These are phyloP conservation scores for Phyllosticta citriasiana DNA, from an alignment of 2,329 filamentous ascomycete species.

Conservation along the genomic window DNA sequence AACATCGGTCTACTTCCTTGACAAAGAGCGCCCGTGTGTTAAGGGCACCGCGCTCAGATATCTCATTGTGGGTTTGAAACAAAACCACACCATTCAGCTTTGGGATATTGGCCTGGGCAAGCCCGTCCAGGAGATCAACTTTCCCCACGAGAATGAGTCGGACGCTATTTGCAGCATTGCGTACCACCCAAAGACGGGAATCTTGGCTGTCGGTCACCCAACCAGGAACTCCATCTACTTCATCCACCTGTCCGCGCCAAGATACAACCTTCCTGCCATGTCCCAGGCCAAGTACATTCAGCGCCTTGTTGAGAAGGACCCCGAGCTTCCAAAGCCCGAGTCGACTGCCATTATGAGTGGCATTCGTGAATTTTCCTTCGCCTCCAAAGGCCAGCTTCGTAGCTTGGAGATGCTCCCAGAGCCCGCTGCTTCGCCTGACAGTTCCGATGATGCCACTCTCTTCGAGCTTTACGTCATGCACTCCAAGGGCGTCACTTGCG, in stretches of 20 bases:
- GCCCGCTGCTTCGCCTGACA: conserved; percentile 49
- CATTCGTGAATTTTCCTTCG: conserved; percentile 88
- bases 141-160: conserved; percentile 91
- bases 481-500: conserved; percentile 87
- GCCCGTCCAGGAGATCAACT: conserved; percentile 91
- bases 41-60: conserved; percentile 87
- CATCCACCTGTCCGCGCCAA: conserved; percentile 85
- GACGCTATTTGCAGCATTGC: conserved; percentile 96
- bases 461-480: conserved; percentile 98
- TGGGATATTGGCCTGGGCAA: conserved; percentile 96
- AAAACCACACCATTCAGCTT: conserved; percentile 95
- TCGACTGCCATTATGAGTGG: conserved; percentile 96
- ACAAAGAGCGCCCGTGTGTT: conserved; percentile 88
- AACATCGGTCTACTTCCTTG: conserved; percentile 88
- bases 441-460: conserved; percentile 57
- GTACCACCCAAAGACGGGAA: conserved; percentile 85
- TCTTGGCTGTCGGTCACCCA: conserved; percentile 90
- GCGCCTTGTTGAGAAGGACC: conserved; percentile 54
- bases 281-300: conserved; percentile 83
- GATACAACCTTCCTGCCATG: conserved; percentile 71
- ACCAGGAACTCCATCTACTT: conserved; percentile 98
- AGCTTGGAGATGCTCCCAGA: conserved; percentile 80
- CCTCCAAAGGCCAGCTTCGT: conserved; percentile 73
- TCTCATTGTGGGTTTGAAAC: conserved; percentile 95
- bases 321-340: conserved; percentile 64